Evolutionary conservation across 176 grass and related monocot genomes (phyloP).

Genomic region (Alloteropsis semialata): DNA sequence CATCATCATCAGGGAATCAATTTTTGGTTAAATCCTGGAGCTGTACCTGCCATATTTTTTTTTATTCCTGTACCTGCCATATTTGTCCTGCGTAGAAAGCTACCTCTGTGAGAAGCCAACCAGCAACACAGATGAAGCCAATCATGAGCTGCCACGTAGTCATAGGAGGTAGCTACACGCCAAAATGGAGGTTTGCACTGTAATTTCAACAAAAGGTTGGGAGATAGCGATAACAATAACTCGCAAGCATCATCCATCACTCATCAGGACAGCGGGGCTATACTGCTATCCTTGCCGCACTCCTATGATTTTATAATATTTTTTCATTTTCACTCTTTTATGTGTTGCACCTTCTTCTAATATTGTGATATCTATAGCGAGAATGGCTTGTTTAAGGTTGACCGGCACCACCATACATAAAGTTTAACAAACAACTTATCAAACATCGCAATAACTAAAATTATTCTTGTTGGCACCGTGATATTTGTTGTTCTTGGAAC

Average conservation of each 20-base stretch:
- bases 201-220: neutral
- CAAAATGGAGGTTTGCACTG: neutral
- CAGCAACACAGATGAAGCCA: neutral
- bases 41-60: constrained; percentile 13
- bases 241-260: neutral
- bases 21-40: neutral
- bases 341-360: neutral
- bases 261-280: neutral
- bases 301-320: neutral
- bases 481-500: too few species aligned
- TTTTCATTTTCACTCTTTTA: neutral
- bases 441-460: neutral
- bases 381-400: neutral
- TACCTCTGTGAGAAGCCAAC: neutral
- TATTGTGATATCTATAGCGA: neutral
- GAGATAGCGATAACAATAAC: neutral
- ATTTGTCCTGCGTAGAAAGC: constrained; percentile 9
- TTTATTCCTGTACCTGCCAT: too few species aligned
- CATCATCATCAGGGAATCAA: neutral
- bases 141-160: neutral
- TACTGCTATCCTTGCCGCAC: neutral
- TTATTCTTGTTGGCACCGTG: too few species aligned
- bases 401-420: neutral
- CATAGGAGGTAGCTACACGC: neutral
- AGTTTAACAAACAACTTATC: neutral